Conservation (phyloP, 768 basidiomycete genomes). For the Lanmaoa pseudosensibilis region DNA sequence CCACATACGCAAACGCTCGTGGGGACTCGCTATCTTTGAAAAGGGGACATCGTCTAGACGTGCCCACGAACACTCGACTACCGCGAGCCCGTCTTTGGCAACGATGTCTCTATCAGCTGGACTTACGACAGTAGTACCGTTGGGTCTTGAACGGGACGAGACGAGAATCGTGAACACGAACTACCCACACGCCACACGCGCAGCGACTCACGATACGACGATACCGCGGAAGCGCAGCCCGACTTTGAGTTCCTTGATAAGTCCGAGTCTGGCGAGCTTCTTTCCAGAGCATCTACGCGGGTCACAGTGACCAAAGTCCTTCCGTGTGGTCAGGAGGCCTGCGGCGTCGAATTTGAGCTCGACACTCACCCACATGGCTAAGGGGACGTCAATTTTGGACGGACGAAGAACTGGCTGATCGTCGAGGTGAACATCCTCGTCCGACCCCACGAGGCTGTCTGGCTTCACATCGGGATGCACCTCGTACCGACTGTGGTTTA, state of each 20-base stretch:
- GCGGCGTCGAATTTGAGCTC: neutral
- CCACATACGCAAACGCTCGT: conserved; percentile 83
- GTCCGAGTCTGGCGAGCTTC: conserved; percentile 80
- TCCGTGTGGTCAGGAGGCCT: neutral
- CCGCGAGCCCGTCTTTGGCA: conserved; percentile 74
- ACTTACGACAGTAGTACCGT: conserved; percentile 74
- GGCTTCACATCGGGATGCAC: neutral
- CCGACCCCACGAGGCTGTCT: neutral
- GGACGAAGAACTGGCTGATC: neutral
- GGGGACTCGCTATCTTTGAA: conserved; percentile 86
- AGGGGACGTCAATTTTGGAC: conserved; percentile 53
- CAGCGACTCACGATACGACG: conserved; percentile 80
- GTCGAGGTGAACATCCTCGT: neutral
- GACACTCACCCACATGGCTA: conserved; percentile 92
- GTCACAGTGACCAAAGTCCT: conserved; percentile 99
- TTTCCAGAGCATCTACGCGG: conserved; percentile 87
- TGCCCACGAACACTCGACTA: conserved; percentile 99
- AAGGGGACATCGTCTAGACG: conserved; percentile 94
- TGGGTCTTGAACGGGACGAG: conserved; percentile 56
- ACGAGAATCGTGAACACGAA: neutral
- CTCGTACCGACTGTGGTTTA: neutral
- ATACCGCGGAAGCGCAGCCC: conserved; percentile 88
- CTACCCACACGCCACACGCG: neutral
- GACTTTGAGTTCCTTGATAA: conserved; percentile 81
- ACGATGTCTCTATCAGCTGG: conserved; percentile 86